Conservation (phyloP, 768 basidiomycete genomes). For the Russula vinacea region DNA sequence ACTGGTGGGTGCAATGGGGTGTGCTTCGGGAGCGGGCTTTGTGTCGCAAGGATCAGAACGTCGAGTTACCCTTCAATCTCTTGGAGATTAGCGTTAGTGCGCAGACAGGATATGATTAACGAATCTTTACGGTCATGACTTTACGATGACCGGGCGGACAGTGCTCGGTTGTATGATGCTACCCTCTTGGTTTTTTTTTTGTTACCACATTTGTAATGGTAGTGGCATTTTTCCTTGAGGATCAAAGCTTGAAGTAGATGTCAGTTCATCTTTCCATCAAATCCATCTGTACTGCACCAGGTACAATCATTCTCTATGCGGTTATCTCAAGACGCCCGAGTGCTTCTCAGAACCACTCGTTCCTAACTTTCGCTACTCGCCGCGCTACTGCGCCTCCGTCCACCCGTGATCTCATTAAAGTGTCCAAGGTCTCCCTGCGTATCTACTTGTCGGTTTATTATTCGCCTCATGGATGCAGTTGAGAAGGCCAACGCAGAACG, state of each 20-base stretch:
- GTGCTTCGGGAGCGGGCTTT: constrained; percentile 28
- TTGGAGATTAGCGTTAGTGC: constrained; percentile 20
- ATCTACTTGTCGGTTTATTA: background rate
- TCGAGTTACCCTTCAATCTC: background rate
- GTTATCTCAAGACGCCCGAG: no score
- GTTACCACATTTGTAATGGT: background rate
- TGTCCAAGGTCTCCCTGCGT: background rate
- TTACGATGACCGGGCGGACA: background rate
- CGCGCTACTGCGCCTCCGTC: background rate
- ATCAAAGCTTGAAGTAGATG: no score
- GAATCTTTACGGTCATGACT: background rate
- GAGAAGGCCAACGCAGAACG: constrained; percentile 73
- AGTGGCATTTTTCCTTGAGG: background rate
- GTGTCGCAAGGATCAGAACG: background rate
- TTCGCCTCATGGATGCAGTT: constrained; percentile 66
- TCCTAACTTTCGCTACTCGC: background rate
- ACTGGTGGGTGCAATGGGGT: constrained; percentile 32
- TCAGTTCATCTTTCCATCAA: no score
- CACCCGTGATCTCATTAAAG: background rate
- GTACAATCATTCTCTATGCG: no score
- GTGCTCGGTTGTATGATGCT: background rate
- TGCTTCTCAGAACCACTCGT: no score
- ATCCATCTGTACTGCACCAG: no score
- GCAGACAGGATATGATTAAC: background rate
- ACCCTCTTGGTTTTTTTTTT: background rate